Percentiles rank a stretch among this genome's conserved stretches.
Conservation (phyloP, 495 filamentous ascomycete genomes). For the Darksidea phi region DNA sequence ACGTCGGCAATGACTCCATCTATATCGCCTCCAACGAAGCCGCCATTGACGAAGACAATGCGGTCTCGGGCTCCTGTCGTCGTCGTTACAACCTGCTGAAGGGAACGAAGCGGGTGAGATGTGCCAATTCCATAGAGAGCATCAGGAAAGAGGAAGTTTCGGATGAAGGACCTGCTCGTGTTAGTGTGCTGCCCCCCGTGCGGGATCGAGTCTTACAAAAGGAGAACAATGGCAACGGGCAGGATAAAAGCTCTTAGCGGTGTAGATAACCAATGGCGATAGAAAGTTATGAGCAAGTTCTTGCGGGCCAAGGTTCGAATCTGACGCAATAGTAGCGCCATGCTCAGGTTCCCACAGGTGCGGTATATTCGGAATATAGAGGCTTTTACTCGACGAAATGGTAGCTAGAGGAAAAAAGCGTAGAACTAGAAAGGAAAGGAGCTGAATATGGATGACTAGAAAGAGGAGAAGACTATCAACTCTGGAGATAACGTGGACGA, state of each 20-base stretch:
- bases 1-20: conserved; percentile 67
- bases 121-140: conserved; percentile 62
- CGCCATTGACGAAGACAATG: conserved; percentile 79
- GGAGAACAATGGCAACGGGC: conserved; percentile 62
- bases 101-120: conserved; percentile 55
- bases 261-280: conserved; percentile 63
- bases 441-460: too few relatives aligned
- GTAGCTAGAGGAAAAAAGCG: neutral
- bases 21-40: conserved; percentile 67
- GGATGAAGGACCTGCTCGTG: conserved; percentile 40
- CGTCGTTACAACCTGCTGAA: conserved; percentile 56
- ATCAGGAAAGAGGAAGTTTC: conserved; percentile 45
- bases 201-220: neutral
- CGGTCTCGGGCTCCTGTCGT: conserved; percentile 52
- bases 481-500: too few relatives aligned
- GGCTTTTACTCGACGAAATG: neutral
- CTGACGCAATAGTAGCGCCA: conserved; percentile 61
- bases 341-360: conserved; percentile 24
- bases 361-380: neutral
- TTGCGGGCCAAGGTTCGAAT: conserved; percentile 71
- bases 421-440: too few relatives aligned
- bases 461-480: too few relatives aligned
- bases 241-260: conserved; percentile 66
- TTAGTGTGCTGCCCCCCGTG: neutral
- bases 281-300: conserved; percentile 66